phyloP scores from a whole-genome alignment of 2,329 filamentous ascomycete genomes.

The Seiridium unicorne region DNA sequence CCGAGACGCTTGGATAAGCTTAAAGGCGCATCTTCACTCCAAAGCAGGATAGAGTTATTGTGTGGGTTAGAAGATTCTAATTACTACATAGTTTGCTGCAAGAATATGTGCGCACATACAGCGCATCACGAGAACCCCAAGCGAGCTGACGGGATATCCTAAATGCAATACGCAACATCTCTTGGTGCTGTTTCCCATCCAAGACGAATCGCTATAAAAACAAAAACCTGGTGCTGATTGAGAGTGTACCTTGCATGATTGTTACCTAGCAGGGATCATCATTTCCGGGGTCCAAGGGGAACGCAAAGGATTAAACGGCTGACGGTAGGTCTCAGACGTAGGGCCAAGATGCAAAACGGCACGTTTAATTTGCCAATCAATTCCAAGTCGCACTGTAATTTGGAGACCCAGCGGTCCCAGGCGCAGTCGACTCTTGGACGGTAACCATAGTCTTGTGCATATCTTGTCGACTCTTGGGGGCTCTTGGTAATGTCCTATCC shows the following conservation, averaged over 20 bases:
- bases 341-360: neutral
- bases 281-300: neutral
- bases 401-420: neutral
- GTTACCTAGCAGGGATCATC: neutral
- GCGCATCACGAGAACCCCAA: no score
- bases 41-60: constrained; percentile 5
- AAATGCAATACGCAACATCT: no score
- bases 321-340: neutral
- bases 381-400: constrained; percentile 6
- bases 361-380: constrained; percentile 5
- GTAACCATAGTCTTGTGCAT: neutral
- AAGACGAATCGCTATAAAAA: neutral
- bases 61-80: neutral
- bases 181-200: no score
- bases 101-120: neutral
- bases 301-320: neutral
- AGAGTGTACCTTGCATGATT: constrained; percentile 3
- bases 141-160: no score
- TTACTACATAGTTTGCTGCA: neutral
- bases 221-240: neutral
- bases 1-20: neutral
- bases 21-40: neutral
- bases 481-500: neutral
- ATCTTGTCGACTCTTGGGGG: neutral
- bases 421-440: neutral